Base-by-base conservation (phyloP, 2,329 filamentous ascomycete species). In the Penicillium sp. region DNA sequence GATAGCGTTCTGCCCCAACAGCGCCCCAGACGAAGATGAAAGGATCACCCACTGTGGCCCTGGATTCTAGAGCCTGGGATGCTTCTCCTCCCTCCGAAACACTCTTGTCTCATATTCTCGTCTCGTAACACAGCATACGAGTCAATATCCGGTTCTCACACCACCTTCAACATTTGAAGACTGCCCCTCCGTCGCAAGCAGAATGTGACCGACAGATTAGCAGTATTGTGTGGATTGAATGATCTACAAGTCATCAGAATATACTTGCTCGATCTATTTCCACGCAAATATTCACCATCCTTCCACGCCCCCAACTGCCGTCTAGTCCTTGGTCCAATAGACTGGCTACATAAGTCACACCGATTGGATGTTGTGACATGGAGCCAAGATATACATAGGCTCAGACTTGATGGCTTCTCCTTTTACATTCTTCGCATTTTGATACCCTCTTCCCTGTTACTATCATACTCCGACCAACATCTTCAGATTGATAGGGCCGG, bases 401-500 rank as follows among this genome's bases (percentile, higher is more conserved):
- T 41, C 16, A 2, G 16, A 29, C 21, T 41, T 4, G 21, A 19
- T 34, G 36, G 15, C 36, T 10, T 31, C 10, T 21, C 38, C 15
- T 38, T 23, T 38, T 27, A 15, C 31, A 27, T 23, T 33, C 9
- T 15, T 54, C 16, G 5, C 52, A 27, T n/a, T 50, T 33, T 41
- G 38, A 40, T 41, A 51, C 47, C 36, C 48, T 46, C 3, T 45
- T 19, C 16, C 19, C 27, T 34, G 6, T 33, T 29, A 8, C n/a
- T 31, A 3, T n/a, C n/a, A 50, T 43, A 41, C 25, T 23, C 21
- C 39, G 2, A 51, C 19, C 25, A 41, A 41, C 39, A 51, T 34
- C 6, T n/a, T 51, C 39, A 25, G 57, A 53, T 58, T 55, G 53
- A 58, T 57, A 44, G 16, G 52, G 45, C 21, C 16, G 15, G 7